Evolutionary conservation across 495 filamentous ascomycete genomes (phyloP).

Genomic region (Achaetomiella virescens): DNA sequence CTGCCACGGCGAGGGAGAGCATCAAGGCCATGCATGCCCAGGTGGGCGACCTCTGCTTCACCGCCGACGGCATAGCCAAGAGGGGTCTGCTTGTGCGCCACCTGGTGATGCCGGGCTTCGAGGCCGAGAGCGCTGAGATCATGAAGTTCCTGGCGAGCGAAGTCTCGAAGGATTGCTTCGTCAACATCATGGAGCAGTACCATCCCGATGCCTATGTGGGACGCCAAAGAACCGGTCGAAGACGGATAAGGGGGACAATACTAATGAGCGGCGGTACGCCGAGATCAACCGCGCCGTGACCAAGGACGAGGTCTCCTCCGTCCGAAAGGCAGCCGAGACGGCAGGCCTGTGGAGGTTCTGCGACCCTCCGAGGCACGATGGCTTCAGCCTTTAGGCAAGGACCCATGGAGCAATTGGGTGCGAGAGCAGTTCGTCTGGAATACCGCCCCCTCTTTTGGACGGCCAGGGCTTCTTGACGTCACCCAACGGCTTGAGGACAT

Average conservation of each 20-base stretch:
- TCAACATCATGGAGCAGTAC: constrained; percentile 76
- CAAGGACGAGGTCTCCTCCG: constrained; percentile 54
- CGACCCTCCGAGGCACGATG: constrained; percentile 61
- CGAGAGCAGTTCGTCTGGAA: constrained; percentile 1
- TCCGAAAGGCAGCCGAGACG: constrained; percentile 55
- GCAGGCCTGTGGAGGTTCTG: constrained; percentile 72
- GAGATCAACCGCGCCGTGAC: constrained; percentile 69
- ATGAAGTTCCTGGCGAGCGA: constrained; percentile 62
- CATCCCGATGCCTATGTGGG: constrained; percentile 70
- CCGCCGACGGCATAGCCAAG: constrained; percentile 67
- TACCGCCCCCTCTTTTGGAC: neutral
- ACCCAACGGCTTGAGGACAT: neutral
- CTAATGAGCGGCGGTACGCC: constrained; percentile 55
- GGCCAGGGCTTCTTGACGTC: neutral
- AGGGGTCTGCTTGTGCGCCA: constrained; percentile 65
- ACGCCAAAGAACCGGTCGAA: constrained; percentile 45
- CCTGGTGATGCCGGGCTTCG: constrained; percentile 71
- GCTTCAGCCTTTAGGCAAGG: constrained; percentile 56
- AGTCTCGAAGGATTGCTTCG: constrained; percentile 61
- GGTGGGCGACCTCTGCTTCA: constrained; percentile 72
- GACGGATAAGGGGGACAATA: constrained; percentile 6
- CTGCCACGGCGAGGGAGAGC: constrained; percentile 58
- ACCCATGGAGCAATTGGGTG: neutral
- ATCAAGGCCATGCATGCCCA: constrained; percentile 70
- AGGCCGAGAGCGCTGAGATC: constrained; percentile 60